phyloP scores from a whole-genome alignment of 805 yeast genomes.

The Wickerhamiella australiensis region DNA sequence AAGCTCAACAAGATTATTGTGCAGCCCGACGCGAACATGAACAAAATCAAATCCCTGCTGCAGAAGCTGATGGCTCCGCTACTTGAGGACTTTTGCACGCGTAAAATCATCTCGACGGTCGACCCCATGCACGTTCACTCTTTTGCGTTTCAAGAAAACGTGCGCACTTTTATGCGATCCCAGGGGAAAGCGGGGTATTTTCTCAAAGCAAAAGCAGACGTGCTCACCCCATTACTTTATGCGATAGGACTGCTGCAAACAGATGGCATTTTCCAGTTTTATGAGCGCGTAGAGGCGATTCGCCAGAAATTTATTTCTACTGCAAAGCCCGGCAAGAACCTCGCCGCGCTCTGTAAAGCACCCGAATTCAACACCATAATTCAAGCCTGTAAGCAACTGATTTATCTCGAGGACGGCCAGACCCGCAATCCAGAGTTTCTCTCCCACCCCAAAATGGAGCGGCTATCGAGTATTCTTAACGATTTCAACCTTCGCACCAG shows the following conservation, averaged over 20 bases:
- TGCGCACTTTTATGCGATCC: constrained; percentile 34
- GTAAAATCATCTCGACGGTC: constrained; percentile 48
- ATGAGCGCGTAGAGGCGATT: constrained; percentile 46
- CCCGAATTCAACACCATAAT: constrained; percentile 37
- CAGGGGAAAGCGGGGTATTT: constrained; percentile 26
- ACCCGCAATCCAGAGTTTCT: constrained; percentile 26
- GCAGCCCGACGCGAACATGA: constrained; percentile 42
- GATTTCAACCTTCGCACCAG: constrained; percentile 39
- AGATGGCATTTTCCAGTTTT: constrained; percentile 75
- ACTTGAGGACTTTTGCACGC: constrained; percentile 48
- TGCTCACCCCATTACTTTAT: constrained; percentile 60
- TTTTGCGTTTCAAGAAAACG: constrained; percentile 24
- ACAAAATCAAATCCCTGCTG: constrained; percentile 41
- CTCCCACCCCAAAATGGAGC: constrained; percentile 65
- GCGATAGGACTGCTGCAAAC: constrained; percentile 41
- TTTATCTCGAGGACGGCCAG: constrained; percentile 21
- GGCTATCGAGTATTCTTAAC: constrained; percentile 43
- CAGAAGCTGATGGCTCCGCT: constrained; percentile 58
- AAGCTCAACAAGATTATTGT: constrained; percentile 49
- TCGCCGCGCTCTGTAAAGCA: constrained; percentile 49
- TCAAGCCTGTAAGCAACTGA: constrained; percentile 34
- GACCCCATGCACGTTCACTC: constrained; percentile 43
- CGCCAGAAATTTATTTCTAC: constrained; percentile 25
- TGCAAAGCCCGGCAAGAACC: constrained; percentile 43
- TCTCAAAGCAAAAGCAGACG: constrained; percentile 32